Percentiles rank a stretch among this genome's conserved stretches.
These are phyloP conservation scores for Scalesia atractyloides DNA, from an alignment of 129 eudicot species.

Conservation along the genomic window DNA sequence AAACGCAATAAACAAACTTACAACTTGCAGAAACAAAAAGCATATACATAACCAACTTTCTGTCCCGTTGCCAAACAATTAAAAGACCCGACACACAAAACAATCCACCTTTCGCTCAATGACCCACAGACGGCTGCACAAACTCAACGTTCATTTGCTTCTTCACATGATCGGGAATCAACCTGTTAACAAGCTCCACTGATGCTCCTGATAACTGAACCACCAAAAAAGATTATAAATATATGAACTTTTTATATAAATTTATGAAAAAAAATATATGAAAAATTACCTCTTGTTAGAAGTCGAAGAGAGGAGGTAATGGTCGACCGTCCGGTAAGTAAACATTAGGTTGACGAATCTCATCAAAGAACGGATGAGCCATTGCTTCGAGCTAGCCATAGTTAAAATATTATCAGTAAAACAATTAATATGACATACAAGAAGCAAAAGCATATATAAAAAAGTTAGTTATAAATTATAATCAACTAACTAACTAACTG, in stretches of 20 bases:
- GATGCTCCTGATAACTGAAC: slow-evolving; percentile 72
- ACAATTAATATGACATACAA: not conserved
- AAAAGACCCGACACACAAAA: slow-evolving; percentile 15
- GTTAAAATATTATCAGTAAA: not conserved
- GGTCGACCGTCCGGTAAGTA: slow-evolving; percentile 90
- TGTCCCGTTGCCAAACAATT: not conserved
- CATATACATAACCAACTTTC: slow-evolving; percentile 32
- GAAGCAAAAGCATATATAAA: not conserved
- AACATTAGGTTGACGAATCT: slow-evolving; percentile 81
- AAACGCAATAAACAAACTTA: slow-evolving; percentile 21
- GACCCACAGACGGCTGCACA: slow-evolving; percentile 53
- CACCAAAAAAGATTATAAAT: not conserved
- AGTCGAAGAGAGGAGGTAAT: slow-evolving; percentile 85
- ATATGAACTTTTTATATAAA: not conserved
- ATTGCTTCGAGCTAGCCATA: slow-evolving; percentile 76
- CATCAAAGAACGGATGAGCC: slow-evolving; percentile 96
- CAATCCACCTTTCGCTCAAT: slow-evolving; percentile 21
- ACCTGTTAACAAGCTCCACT: slow-evolving; percentile 67
- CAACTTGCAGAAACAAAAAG: slow-evolving; percentile 26
- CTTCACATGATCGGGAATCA: slow-evolving; percentile 81
- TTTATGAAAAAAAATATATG: not conserved
- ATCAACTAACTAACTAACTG: slow-evolving; percentile 34
- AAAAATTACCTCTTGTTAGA: slow-evolving; percentile 75
- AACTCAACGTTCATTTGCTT: slow-evolving; percentile 69
- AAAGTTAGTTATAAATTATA: not conserved